Evolutionary conservation across 371 early-diverging fungal genomes (phyloP), one percentile per base, ranked within the genome.

Genomic region (Mortierella sp.): DNA sequence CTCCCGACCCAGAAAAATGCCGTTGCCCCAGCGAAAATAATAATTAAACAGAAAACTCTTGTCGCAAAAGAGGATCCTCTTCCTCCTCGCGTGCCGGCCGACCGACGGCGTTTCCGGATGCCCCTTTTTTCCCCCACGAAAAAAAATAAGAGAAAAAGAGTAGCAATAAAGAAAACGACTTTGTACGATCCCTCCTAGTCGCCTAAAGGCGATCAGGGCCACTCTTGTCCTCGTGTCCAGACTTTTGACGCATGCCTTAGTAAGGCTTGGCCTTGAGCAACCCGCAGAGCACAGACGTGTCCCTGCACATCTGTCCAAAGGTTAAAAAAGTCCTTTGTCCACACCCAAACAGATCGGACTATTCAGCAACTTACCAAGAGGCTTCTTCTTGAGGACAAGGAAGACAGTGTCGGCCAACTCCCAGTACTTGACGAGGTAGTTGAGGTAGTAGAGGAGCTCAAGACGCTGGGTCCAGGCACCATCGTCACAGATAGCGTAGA

Each of bases 381-480:
- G 83, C 85, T 92, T 93, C 84, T 90, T 90, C 76, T 87, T 90
- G 57, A 90, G 82, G 14, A 92, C 91, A 50, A 93, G 83, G 80
- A 93, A 90, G 29, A 90, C 75, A 45, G 94, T 93, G 74, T 93
- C 94, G 63, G 86, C 65, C 59, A 95, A 84, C 81, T 96, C 96
- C 88, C 91, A 93, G 84, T 91, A 96, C 84, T 96, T 96, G 72
- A 91, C 86, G 58, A 94, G 84, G 75, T 95, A 95, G 84, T 96
- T 96, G 62, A 93, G 85, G 74, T 94, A 95, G 84, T 94, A 95
- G 52, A 93, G 75, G 55, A 91, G 68, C 75, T 92, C 93, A 64
- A 95, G 85, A 25, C 88, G 88, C 76, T 91, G 91, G 68, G 90
- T 91, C 90, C 90, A 94, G 55, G 85, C 84, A 68, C 84, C 74